Percentiles rank a stretch among this genome's conserved stretches.
Conservation (phyloP, 1,284 basidiomycete species). For the Cystobasidium sp. region DNA sequence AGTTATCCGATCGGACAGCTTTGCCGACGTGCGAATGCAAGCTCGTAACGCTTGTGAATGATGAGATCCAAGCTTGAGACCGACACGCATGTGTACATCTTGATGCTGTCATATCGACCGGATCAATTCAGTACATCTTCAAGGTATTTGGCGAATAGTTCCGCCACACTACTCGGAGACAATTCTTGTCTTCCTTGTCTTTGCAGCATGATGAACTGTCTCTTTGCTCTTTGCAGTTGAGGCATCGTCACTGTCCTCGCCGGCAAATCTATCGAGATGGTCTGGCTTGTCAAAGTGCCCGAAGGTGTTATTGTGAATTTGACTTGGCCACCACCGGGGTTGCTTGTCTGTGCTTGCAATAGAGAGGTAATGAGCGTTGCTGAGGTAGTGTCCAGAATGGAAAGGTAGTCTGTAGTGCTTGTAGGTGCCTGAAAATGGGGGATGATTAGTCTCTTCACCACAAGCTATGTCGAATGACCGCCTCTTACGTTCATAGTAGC, state of each 20-base stretch:
- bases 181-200: constrained; percentile 78
- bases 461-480: neutral
- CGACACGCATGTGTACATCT: neutral
- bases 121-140: constrained; percentile 28
- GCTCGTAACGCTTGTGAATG: too few relatives aligned
- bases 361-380: constrained; percentile 51
- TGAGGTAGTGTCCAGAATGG: constrained; percentile 54
- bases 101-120: neutral
- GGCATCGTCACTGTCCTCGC: constrained; percentile 73
- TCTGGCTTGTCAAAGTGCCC: constrained; percentile 51
- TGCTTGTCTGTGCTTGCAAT: constrained; percentile 46
- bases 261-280: constrained; percentile 66
- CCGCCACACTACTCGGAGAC: constrained; percentile 71
- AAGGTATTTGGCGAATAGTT: constrained; percentile 78
- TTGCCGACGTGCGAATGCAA: too few relatives aligned
- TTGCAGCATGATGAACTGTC: constrained; percentile 84
- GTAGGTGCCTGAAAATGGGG: constrained; percentile 48
- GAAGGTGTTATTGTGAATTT: constrained; percentile 44
- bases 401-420: constrained; percentile 58
- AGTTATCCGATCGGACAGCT: too few relatives aligned
- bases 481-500: constrained; percentile 73
- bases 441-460: neutral
- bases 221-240: constrained; percentile 81
- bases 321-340: constrained; percentile 35
- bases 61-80: too few relatives aligned